Evolutionary conservation across 345 rosid genomes (phyloP).

Genomic region (Boechera retrofracta): DNA sequence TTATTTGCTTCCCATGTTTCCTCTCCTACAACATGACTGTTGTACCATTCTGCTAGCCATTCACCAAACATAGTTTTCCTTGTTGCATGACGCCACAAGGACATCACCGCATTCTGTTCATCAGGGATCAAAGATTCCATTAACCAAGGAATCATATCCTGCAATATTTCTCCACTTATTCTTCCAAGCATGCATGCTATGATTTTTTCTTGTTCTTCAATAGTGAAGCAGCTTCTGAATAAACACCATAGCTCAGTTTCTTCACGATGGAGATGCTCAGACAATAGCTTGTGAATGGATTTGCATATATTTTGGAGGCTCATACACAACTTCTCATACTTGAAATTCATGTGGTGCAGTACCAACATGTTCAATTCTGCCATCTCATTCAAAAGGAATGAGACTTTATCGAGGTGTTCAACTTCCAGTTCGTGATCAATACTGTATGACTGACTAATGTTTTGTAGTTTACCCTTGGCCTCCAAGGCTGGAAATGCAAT

Average conservation of each 20-base stretch:
- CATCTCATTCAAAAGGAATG: constrained; percentile 62
- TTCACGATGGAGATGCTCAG: constrained; percentile 72
- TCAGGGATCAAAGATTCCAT: constrained; percentile 60
- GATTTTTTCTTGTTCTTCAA: constrained; percentile 76
- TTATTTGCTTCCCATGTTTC: constrained; percentile 40
- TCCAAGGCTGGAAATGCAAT: constrained; percentile 82
- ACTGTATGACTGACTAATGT: constrained; percentile 65
- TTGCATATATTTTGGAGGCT: constrained; percentile 66
- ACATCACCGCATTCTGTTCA: constrained; percentile 63
- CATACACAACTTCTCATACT: constrained; percentile 52
- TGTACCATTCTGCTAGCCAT: constrained; percentile 87
- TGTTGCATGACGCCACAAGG: constrained; percentile 65
- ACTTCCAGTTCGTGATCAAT: constrained; percentile 69
- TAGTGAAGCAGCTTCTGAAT: constrained; percentile 63
- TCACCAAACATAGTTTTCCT: constrained; percentile 80
- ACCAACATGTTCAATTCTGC: constrained; percentile 45
- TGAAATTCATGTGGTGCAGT: constrained; percentile 37
- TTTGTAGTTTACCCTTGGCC: constrained; percentile 65
- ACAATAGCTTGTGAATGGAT: constrained; percentile 64
- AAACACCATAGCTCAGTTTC: constrained; percentile 80
- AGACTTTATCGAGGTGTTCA: constrained; percentile 55
- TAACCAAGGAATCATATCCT: constrained; percentile 80
- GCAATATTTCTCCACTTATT: constrained; percentile 66
- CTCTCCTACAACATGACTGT: constrained; percentile 45
- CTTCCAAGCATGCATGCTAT: constrained; percentile 73